phyloP scores from a whole-genome alignment of 306 rosid genomes.

The Malus orientalis region DNA sequence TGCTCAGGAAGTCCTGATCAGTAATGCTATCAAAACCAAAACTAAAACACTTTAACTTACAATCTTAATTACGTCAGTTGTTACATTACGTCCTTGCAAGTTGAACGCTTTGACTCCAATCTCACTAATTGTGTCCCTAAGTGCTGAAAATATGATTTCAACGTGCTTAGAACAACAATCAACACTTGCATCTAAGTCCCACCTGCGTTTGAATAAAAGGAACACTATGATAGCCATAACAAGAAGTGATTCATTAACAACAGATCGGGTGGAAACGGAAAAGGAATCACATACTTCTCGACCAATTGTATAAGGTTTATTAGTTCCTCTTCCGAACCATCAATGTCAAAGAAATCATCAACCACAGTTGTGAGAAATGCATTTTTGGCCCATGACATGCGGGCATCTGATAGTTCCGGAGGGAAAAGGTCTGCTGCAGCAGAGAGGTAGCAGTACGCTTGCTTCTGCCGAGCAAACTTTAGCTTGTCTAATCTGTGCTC shows the following conservation, averaged over 20 bases:
- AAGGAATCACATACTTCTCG: conserved; percentile 44
- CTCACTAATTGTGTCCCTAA: conserved; percentile 52
- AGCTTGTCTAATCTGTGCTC: conserved; percentile 64
- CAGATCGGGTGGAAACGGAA: background rate
- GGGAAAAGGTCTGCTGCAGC: conserved; percentile 49
- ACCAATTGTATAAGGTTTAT: conserved; percentile 61
- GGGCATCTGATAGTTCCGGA: conserved; percentile 65
- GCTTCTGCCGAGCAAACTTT: conserved; percentile 72
- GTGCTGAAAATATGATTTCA: conserved; percentile 58
- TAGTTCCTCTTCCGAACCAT: conserved; percentile 61
- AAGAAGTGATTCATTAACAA: background rate
- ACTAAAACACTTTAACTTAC: conserved; percentile 23
- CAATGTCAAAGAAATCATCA: conserved; percentile 83
- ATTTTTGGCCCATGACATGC: conserved; percentile 73
- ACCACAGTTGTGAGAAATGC: conserved; percentile 73
- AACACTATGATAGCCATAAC: background rate
- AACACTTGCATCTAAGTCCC: conserved; percentile 52
- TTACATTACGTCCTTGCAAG: conserved; percentile 52
- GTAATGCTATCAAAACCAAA: no score
- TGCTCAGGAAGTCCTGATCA: no score
- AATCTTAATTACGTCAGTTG: conserved; percentile 40
- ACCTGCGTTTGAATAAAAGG: conserved; percentile 39
- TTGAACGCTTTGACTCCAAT: conserved; percentile 46
- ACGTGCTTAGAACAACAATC: conserved; percentile 64
- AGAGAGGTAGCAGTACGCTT: conserved; percentile 64